A percentile compares a stretch with the other conserved stretches of the same genome.
Conservation (phyloP, 495 filamentous ascomycete species). For the Sporormia fimetaria region DNA sequence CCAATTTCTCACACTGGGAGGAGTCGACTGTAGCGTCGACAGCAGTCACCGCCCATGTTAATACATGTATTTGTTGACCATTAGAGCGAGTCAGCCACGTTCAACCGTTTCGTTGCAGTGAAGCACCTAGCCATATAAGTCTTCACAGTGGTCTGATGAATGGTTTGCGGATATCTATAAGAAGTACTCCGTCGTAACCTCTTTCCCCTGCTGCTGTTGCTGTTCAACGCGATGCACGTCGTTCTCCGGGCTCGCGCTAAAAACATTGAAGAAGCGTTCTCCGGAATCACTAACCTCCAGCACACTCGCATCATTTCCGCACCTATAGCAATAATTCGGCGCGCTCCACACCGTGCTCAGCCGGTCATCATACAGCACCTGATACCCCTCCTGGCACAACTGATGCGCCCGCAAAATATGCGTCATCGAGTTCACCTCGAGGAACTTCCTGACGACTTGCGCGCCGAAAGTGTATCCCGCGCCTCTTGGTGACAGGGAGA, state of each 20-base stretch:
- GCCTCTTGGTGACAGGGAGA: slow-evolving; percentile 82
- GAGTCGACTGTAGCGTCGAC: no score
- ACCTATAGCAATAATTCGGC: slow-evolving; percentile 92
- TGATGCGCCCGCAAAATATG: slow-evolving; percentile 96
- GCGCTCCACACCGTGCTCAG: slow-evolving; percentile 96
- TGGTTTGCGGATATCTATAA: slow-evolving; percentile 42
- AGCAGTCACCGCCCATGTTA: no score
- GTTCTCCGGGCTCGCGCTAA: slow-evolving; percentile 93
- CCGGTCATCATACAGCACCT: slow-evolving; percentile 87
- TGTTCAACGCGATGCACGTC: slow-evolving; percentile 72
- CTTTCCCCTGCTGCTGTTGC: slow-evolving; percentile 49
- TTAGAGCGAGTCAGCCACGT: no score
- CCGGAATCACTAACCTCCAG: slow-evolving; percentile 88
- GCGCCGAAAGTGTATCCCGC: slow-evolving; percentile 96
- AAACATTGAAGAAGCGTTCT: slow-evolving; percentile 91
- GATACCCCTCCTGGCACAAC: slow-evolving; percentile 93
- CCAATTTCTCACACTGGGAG: no score
- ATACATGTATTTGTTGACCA: no score
- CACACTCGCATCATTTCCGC: slow-evolving; percentile 94
- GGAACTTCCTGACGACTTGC: slow-evolving; percentile 94
- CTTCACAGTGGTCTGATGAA: no score
- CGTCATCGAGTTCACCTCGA: slow-evolving; percentile 91
- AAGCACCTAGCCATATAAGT: neutral
- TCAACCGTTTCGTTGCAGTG: neutral
- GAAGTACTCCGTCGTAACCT: slow-evolving; percentile 65